Evolutionary conservation across 306 rosid genomes (phyloP).

Genomic region (Vachellia collinsii): DNA sequence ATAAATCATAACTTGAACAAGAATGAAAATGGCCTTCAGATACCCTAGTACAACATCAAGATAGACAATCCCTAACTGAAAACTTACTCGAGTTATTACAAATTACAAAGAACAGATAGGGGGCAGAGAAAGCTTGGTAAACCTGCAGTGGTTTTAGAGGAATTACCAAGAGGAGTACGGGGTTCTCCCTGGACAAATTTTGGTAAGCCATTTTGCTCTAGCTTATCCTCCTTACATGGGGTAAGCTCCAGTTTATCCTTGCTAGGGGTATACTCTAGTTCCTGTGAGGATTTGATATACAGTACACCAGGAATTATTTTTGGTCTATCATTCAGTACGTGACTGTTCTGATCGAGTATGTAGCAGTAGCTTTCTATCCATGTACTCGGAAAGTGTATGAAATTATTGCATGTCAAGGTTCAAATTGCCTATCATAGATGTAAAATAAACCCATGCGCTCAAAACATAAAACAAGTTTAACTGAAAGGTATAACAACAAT

Average conservation of each 20-base stretch:
- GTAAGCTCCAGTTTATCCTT: slow-evolving; percentile 40
- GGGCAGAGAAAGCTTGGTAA: slow-evolving; percentile 23
- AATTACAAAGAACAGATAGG: background rate
- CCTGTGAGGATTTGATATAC: slow-evolving; percentile 33
- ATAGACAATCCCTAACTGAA: background rate
- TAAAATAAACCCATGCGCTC: slow-evolving; percentile 8
- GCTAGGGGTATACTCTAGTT: too few species aligned
- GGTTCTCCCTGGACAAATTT: slow-evolving; percentile 36
- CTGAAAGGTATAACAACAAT: slow-evolving; percentile 4
- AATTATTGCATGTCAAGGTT: slow-evolving; percentile 58
- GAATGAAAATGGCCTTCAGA: slow-evolving; percentile 18
- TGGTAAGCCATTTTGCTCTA: slow-evolving; percentile 38
- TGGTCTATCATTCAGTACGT: slow-evolving; percentile 56
- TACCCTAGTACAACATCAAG: background rate
- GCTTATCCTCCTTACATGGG: slow-evolving; percentile 37
- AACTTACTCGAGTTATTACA: background rate
- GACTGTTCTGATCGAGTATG: slow-evolving; percentile 57
- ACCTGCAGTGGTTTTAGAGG: slow-evolving; percentile 45
- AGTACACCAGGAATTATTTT: slow-evolving; percentile 58
- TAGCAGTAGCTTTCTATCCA: slow-evolving; percentile 54
- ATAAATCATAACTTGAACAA: slow-evolving; percentile 26
- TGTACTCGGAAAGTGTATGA: slow-evolving; percentile 56
- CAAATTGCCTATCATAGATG: slow-evolving; percentile 21
- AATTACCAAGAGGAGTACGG: slow-evolving; percentile 31
- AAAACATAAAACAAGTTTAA: slow-evolving; percentile 10